Base-by-base conservation (phyloP, 345 rosid genomes). In the Camelina neglecta region DNA sequence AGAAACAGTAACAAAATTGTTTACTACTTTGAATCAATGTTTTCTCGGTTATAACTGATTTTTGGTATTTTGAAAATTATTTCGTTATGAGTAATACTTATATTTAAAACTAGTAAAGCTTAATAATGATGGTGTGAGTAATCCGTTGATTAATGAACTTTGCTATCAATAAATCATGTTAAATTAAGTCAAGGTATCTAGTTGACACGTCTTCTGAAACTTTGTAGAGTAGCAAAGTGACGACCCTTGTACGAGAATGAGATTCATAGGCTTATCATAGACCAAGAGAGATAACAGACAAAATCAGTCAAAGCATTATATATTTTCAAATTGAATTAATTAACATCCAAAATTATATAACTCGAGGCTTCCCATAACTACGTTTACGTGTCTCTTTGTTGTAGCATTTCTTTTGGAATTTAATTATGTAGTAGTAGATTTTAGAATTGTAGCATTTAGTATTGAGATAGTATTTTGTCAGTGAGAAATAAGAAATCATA, bases 241-340 rank as follows among this genome's bases (percentile, higher is more conserved):
- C 45, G 33, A 44, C 29, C 39, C 29, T n/a, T 51, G 76, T 62
- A 39, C 62, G 69, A 63, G 63, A 53, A 62, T 39, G 76, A 18
- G 54, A 63, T 57, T 20, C 65, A 21, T 20, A 21, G 29, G 65
- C 10, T 24, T 64, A 31, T 13, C 2, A 49, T 62, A 35, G 65
- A 70, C 74, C 21, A 33, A 33, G 21, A 60, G 38, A 60, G 38
- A 48, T 15, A 7, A 48, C 67, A 71, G 67, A 48, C 36, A n/a
- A 70, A 56, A 35, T 15, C 16, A 72, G 51, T 72, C 54, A 51
- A 69, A 47, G 8, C 54, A 62, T 11, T 29, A 41, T 50, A 24
- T 41, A 7, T 31, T 53, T 26, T 7, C 20, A 33, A 55, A 44
- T 13, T 15, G 23, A 72, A 39, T 41, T 62, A 9, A 26, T 11